phyloP scores from a whole-genome alignment of 768 basidiomycete species.

The Xerocomellus intermedius region DNA sequence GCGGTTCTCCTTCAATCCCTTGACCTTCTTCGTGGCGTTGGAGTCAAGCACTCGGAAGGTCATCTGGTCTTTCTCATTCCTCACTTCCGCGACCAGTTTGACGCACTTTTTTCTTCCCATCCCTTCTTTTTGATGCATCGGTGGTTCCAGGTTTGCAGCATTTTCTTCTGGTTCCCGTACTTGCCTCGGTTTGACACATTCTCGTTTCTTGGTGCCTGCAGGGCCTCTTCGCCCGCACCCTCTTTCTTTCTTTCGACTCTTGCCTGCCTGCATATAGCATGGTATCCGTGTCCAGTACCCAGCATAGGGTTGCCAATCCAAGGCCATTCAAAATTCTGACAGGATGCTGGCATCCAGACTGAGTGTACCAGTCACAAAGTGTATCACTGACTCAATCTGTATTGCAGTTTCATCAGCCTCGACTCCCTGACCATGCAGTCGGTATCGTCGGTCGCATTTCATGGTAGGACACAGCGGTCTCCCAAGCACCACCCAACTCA shows the following conservation, averaged over 20 bases:
- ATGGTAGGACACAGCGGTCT: too few relatives aligned
- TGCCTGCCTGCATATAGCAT: not conserved
- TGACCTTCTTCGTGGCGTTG: not conserved
- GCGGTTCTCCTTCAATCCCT: not conserved
- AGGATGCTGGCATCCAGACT: too few relatives aligned
- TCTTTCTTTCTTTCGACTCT: not conserved
- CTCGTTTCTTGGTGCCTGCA: conserved; percentile 1
- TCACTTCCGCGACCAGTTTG: not conserved
- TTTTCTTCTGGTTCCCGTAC: not conserved
- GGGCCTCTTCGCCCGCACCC: not conserved
- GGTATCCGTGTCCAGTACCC: not conserved
- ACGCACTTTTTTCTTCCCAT: not conserved
- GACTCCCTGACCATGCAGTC: too few relatives aligned
- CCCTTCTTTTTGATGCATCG: not conserved
- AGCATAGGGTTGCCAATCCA: not conserved
- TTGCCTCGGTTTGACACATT: not conserved
- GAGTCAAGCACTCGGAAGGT: not conserved
- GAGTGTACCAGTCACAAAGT: too few relatives aligned
- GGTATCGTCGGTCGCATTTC: too few relatives aligned
- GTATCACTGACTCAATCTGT: too few relatives aligned
- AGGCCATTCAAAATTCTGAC: not conserved
- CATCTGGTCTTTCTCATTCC: not conserved
- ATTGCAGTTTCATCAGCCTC: too few relatives aligned
- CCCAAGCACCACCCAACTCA: too few relatives aligned
- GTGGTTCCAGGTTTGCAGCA: not conserved